Conservation (phyloP, 2,329 filamentous ascomycete genomes). For the Aspergillus sclerotialis region DNA sequence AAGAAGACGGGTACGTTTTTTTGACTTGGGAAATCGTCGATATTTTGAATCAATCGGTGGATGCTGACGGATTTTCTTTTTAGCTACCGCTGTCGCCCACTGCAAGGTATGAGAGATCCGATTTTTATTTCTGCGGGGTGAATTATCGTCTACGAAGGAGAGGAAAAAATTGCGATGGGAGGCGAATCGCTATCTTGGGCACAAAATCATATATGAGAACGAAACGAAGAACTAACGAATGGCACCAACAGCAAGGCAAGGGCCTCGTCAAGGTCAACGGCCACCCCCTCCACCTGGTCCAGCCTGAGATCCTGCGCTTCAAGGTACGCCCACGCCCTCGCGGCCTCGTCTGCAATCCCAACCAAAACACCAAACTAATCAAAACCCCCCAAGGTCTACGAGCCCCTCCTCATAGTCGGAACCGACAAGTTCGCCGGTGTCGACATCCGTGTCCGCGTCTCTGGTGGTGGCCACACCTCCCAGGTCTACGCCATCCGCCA, state of each 20-base stretch:
- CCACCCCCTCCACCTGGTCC: conserved; percentile 85
- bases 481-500: conserved; percentile 98
- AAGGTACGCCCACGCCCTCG: conserved; percentile 55
- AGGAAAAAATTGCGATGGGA: conserved; percentile 1
- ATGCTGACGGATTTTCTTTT: conserved; percentile 20
- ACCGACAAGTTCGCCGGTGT: conserved; percentile 95
- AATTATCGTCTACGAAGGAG: neutral
- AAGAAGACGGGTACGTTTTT: conserved; percentile 63
- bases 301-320: conserved; percentile 96
- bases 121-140: conserved; percentile 4
- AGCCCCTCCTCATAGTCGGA: conserved; percentile 93
- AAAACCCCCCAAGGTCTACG: conserved; percentile 66
- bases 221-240: too few species aligned
- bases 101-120: conserved; percentile 63
- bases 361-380: conserved; percentile 6
- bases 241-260: conserved; percentile 68
- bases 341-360: conserved; percentile 1
- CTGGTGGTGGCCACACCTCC: conserved; percentile 94
- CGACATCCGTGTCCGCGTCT: conserved; percentile 95
- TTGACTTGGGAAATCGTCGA: conserved; percentile 4
- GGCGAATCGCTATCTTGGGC: too few species aligned
- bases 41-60: conserved; percentile 4
- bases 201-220: too few species aligned
- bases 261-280: conserved; percentile 99
- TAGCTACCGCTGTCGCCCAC: conserved; percentile 81